Conservation (phyloP, 1,139 yeast species). For the Hanseniaspora uvarum region DNA sequence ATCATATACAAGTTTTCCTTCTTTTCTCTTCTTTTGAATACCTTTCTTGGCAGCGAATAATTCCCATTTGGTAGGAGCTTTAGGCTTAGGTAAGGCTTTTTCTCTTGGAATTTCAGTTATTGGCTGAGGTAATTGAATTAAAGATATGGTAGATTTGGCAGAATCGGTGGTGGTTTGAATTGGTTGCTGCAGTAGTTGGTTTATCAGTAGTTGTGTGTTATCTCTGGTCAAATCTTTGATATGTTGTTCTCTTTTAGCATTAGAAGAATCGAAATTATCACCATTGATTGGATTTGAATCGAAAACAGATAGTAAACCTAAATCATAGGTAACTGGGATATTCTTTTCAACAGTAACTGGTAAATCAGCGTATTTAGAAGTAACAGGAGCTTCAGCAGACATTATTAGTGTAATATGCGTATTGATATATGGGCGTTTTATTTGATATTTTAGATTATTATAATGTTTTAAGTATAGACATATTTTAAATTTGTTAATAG, state of each 20-base stretch:
- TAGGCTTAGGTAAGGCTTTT: slow-evolving; percentile 85
- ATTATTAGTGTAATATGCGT: slow-evolving; percentile 13
- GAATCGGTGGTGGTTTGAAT: slow-evolving; percentile 75
- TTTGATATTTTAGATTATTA: not conserved
- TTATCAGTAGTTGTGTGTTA: slow-evolving; percentile 79
- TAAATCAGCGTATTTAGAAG: slow-evolving; percentile 25
- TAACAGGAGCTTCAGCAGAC: slow-evolving; percentile 20
- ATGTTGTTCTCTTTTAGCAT: slow-evolving; percentile 51
- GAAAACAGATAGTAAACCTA: slow-evolving; percentile 79
- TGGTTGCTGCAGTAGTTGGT: slow-evolving; percentile 83
- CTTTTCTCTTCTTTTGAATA: slow-evolving; percentile 77
- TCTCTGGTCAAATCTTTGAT: slow-evolving; percentile 71
- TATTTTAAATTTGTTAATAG: not conserved
- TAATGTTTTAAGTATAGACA: too few relatives aligned
- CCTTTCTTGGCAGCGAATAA: slow-evolving; percentile 92
- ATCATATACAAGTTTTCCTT: slow-evolving; percentile 82
- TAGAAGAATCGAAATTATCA: slow-evolving; percentile 42
- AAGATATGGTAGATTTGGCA: slow-evolving; percentile 65
- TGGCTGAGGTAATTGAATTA: slow-evolving; percentile 79
- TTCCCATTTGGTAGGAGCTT: slow-evolving; percentile 94
- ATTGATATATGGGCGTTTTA: not conserved
- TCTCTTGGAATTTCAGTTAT: slow-evolving; percentile 81
- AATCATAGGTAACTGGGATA: slow-evolving; percentile 73
- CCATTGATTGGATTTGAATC: slow-evolving; percentile 75
- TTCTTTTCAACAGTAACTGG: slow-evolving; percentile 82